Base-by-base conservation (phyloP, 2,329 filamentous ascomycete species). In the Colletotrichum sp. region DNA sequence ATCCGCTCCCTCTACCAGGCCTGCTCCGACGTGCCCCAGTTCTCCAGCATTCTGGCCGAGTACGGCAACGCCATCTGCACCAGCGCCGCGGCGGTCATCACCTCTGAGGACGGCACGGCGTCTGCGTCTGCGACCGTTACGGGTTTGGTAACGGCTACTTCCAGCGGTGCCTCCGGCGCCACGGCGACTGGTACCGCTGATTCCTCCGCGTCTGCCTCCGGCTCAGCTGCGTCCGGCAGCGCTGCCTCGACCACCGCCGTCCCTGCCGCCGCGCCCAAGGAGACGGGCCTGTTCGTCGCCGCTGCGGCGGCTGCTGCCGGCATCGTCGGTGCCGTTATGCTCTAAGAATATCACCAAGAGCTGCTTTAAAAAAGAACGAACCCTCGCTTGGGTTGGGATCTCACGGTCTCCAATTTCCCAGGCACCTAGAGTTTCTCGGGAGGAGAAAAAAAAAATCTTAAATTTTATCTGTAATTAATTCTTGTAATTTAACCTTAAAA, bases 21-120 rank as follows among this genome's bases (percentile, higher is more conserved):
- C 54, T 81, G 80, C 73, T 77, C 66, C 68, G 79, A 81, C 34
- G 78, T 79, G n/a, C 79, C 80, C 33, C 24, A 31, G 13, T 33
- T 71, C 68, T 61, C 61, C 27, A 16, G 38, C 21, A 11, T 57
- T 12, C n/a, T 75, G 24, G 33, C 33, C 15, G 34, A 27, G 33
- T 66, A 36, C 57, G 62, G 62, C 33, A 24, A 29, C 54, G 33
- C 21, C 12, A 29, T 73, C 27, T 73, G 71, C 71, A 63, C 67
- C 8, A 73, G 68, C 16, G 71, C 62, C 3, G 43, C 61, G 11
- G 62, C 38, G 1, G 36, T 16, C n/a, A 38, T 73, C 33, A 73
- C 66, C 51, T 27, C 38, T 8, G 36, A 43, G 24, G 18, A 27
- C 24, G 36, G 24, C 29, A 24, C 43, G 15, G 63, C 43, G 9